Base-by-base conservation (phyloP, 2,329 filamentous ascomycete genomes). In the Rutstroemia sp. region DNA sequence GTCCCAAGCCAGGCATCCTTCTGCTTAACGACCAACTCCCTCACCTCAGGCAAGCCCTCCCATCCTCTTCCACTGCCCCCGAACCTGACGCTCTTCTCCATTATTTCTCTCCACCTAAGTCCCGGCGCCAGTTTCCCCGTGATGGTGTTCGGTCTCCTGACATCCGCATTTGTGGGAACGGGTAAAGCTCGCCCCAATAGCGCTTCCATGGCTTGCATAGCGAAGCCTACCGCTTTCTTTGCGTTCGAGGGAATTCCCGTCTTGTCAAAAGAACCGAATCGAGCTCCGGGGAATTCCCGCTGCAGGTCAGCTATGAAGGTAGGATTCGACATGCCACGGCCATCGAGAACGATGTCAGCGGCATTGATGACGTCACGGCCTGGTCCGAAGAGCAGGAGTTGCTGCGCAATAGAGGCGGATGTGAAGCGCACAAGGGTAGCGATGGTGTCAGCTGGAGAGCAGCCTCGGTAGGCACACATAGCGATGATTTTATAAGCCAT, bases 131-230 rank as follows among this genome's bases (percentile, higher is more conserved):
- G 37, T 41, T 69, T 69, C 5, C 67, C 67, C 1, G 67, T 68
- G 44, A 69, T 68, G 10, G 66, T 69, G 48, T 69, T 69, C 2
- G 67, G 67, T n/a, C 67, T 53, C 49, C 66, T 61, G 2, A 69
- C 67, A 55, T 68, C 60, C 2, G 67, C 67, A 58, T 69, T 69
- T 4, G 63, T 67, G 3, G 67, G 65, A 0, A 69, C 65, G 8
- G 65, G 65, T 5, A 69, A 52, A 14, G 69, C 69, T 56, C 69
- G 55, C 18, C 69, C 69, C 2, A 70, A 58, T 7, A 70, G 47
- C 30, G 68, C 67, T 52, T 70, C 68, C 64, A 70, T 67, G 12
- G 68, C 69, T 49, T 70, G 67, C 67, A 69, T 69, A 2, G 69
- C 69, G 46, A 70, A 70, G 1, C 67, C 67, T 0, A 70, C 66